Evolutionary conservation across 139 green algal species (phyloP), one percentile per base, ranked within the genome.

Genomic region (Micractinium conductrix): DNA sequence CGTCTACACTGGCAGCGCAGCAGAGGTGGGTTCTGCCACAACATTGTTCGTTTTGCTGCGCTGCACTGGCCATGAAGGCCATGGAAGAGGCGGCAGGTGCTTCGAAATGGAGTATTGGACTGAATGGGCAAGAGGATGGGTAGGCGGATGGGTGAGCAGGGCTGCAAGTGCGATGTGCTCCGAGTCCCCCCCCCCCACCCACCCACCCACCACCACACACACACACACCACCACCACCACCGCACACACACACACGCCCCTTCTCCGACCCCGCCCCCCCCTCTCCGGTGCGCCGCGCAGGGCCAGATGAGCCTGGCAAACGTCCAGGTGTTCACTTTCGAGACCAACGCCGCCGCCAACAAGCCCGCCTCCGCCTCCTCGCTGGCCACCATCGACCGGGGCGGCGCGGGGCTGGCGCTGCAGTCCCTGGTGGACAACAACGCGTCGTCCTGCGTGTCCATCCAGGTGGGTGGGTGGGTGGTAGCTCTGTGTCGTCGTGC

Each of bases 271-370:
- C 21, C 24, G 58, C 16, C 21, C 58, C 19, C 16, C 58, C 58
- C 19, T 14, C 58, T 10, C 14, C 14, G 48, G 12, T 58, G 12
- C 14, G 48, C 19, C 10, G 2, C 53, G 53, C 53, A 62, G 53
- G 53, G 53, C 53, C 53, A 62, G 10, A 62, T 62, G 53, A 62
- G 53, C 53, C 53, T 62, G 53, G 53, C 53, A 28, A 21, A 62
- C 53, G 53, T 62, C 2, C 53, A 62, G 10, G 53, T 62, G 53
- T 62, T 30, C 53, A 62, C 53, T 4, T 21, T 62, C 44, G 84
- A 84, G 35, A 38, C 73, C 8, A 88, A 88, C 73, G 62, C 75
- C 38, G 74, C 60, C 17, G 21, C 24, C n/a, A 50, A 79, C 60
- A 87, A 84, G 83, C 53, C 83, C 12, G 79, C 83, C 28, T 43